These are phyloP conservation scores for Sporisorium reilianum DNA, from an alignment of 1,284 basidiomycete species.

Conservation along the genomic window DNA sequence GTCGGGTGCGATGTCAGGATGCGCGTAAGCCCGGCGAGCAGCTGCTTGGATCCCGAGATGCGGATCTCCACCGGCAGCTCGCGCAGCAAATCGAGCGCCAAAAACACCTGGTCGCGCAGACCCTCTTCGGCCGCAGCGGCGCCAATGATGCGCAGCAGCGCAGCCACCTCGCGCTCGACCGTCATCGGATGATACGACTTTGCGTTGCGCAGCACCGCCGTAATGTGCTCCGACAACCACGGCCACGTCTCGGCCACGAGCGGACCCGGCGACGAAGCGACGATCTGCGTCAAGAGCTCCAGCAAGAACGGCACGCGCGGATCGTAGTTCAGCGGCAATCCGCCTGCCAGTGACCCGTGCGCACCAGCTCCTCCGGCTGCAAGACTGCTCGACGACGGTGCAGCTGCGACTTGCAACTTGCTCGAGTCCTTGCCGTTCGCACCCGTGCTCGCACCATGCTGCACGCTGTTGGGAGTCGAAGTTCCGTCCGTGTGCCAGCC, in stretches of 20 bases:
- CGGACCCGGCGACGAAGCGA: conserved; percentile 74
- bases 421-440: conserved; percentile 40
- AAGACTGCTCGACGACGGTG: conserved; percentile 26
- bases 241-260: conserved; percentile 91
- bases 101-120: conserved; percentile 89
- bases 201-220: conserved; percentile 81
- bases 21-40: conserved; percentile 83
- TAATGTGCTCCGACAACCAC: conserved; percentile 89
- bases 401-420: conserved; percentile 61
- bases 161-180: conserved; percentile 94
- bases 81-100: conserved; percentile 89
- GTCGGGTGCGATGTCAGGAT: conserved; percentile 81
- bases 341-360: conserved; percentile 45
- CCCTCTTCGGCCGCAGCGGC: conserved; percentile 27
- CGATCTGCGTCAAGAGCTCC: conserved; percentile 91
- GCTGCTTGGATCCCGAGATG: conserved; percentile 88
- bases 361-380: conserved; percentile 17
- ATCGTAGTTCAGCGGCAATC: conserved; percentile 80
- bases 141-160: conserved; percentile 52
- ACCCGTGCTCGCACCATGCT: conserved; percentile 1
- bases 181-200: conserved; percentile 86
- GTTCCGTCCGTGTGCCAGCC: conserved; percentile 53
- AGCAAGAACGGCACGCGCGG: conserved; percentile 92
- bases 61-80: conserved; percentile 81
- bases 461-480: conserved; percentile 55